Base-by-base conservation (phyloP, 2,329 filamentous ascomycete genomes). In the Fusarium napiforme region DNA sequence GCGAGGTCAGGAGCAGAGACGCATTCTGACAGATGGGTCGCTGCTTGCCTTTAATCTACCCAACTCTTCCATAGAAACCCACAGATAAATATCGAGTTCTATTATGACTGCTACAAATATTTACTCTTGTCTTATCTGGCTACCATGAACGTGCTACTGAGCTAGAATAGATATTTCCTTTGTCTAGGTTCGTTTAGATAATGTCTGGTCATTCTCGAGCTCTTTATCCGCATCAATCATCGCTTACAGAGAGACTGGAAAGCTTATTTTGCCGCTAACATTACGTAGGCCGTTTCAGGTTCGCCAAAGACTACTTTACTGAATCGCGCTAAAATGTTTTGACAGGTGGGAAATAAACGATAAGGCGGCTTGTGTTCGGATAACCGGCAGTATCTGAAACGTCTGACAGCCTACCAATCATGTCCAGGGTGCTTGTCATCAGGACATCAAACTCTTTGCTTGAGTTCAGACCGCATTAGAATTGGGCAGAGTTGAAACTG, bases 111-210 rank as follows among this genome's bases (percentile, higher is more conserved):
- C n/a, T 36, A 4, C 1, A 12, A 4, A 19, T 9, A 50, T 14
- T 16, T n/a, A 9, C 9, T 8, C 7, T 16, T 30, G 3, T 14
- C 6, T 16, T 30, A 7, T 5, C 19, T 1, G 1, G 3, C 2
- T 30, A 0, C 15, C 3, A 18, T n/a, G 2, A n/a, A 18, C 11
- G 3, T 12, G 28, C 5, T 3, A 32, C 7, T 12, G 0, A 7
- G 3, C 3, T 12, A 2, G 11, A 5, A 14, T 23, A 6, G 0
- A 18, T 32, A 10, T 32, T 50, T 18, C 9, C 21, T 30, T 30
- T 7, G 4, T 47, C 5, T 6, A 15, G 12, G 2, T 9, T 3
- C 1, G 5, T 10, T 30, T 15, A 28, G 43, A 28, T 9, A 26
- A 19, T 45, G 10, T 5, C 14, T 10, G 4, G 4, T 12, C 26